Conservation (phyloP, 2,329 filamentous ascomycete species). For the Alternaria alternata region DNA sequence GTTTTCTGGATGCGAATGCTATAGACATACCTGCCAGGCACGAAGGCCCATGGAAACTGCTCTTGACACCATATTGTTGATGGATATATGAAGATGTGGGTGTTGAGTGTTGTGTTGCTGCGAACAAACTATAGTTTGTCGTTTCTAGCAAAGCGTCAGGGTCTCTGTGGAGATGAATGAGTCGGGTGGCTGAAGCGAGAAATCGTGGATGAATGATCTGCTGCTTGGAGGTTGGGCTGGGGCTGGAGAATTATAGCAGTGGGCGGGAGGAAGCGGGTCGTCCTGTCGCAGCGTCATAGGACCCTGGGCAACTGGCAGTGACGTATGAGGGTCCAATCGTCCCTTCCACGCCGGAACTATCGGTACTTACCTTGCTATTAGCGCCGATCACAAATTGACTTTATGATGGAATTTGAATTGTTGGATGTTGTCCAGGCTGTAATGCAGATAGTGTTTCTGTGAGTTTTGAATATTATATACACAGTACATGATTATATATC, state of each 20-base stretch:
- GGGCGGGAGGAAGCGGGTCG: slow-evolving; percentile 31
- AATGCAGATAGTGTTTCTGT: neutral
- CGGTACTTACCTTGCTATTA: slow-evolving; percentile 17
- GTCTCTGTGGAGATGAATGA: slow-evolving; percentile 3
- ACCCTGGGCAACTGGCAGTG: slow-evolving; percentile 26
- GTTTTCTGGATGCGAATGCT: neutral
- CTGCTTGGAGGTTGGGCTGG: slow-evolving; percentile 1
- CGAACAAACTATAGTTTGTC: slow-evolving; percentile 1
- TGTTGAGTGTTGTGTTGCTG: slow-evolving; percentile 4
- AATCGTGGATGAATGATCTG: slow-evolving; percentile 8
- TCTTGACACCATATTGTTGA: slow-evolving; percentile 51
- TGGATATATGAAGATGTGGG: slow-evolving; percentile 15
- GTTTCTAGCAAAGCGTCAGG: slow-evolving; percentile 24
- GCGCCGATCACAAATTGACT: slow-evolving; percentile 15
- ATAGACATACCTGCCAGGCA: slow-evolving; percentile 50
- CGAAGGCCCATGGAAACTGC: slow-evolving; percentile 53
- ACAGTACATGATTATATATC: slow-evolving; percentile 8
- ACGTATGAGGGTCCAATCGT: slow-evolving; percentile 16
- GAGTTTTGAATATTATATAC: neutral
- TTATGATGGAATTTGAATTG: neutral
- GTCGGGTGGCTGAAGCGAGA: slow-evolving; percentile 11
- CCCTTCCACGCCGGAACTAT: slow-evolving; percentile 15
- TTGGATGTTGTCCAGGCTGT: neutral
- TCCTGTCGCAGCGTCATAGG: slow-evolving; percentile 27
- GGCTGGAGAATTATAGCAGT: slow-evolving; percentile 23